Evolutionary conservation across 352 stramenopile species (phyloP).

Genomic region (Globisporangium cystogenes): DNA sequence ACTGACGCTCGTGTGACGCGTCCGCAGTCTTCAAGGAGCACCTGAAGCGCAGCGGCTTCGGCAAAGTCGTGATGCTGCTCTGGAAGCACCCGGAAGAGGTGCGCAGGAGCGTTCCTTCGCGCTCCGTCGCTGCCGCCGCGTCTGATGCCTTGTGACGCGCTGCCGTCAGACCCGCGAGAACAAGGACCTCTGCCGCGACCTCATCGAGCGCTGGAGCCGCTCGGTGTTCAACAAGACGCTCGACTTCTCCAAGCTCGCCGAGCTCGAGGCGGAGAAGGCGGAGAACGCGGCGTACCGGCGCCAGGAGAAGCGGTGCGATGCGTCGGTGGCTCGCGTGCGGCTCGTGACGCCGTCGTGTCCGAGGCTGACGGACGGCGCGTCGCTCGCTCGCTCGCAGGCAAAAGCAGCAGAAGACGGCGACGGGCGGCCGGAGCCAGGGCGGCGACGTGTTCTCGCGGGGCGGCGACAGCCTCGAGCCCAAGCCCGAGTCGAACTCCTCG

Average conservation of each 20-base stretch:
- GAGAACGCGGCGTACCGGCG: slow-evolving; percentile 72
- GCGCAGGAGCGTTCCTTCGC: not conserved
- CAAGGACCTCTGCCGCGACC: slow-evolving; percentile 79
- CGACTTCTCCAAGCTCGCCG: slow-evolving; percentile 81
- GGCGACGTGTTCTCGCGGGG: slow-evolving; percentile 50
- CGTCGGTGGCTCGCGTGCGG: not conserved
- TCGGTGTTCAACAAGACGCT: slow-evolving; percentile 88
- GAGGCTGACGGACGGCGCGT: too few relatives aligned
- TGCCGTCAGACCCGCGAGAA: slow-evolving; percentile 63
- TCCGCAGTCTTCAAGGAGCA: slow-evolving; percentile 81
- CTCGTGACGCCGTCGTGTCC: too few relatives aligned
- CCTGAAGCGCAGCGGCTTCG: slow-evolving; percentile 85
- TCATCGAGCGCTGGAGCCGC: slow-evolving; percentile 86
- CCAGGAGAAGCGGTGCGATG: slow-evolving; percentile 28
- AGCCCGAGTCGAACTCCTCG: slow-evolving; percentile 34
- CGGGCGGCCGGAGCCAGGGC: slow-evolving; percentile 18
- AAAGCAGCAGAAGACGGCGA: slow-evolving; percentile 38
- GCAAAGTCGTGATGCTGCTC: slow-evolving; percentile 84
- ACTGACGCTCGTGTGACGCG: too few relatives aligned
- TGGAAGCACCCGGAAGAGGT: slow-evolving; percentile 87
- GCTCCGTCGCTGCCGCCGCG: not conserved
- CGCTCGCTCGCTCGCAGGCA: slow-evolving; percentile 13
- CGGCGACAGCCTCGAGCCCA: slow-evolving; percentile 23
- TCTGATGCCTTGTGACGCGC: not conserved
- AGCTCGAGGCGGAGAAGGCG: slow-evolving; percentile 82